Evolutionary conservation across 2,329 filamentous ascomycete genomes (phyloP).

Genomic region (Tolypocladium paradoxum): DNA sequence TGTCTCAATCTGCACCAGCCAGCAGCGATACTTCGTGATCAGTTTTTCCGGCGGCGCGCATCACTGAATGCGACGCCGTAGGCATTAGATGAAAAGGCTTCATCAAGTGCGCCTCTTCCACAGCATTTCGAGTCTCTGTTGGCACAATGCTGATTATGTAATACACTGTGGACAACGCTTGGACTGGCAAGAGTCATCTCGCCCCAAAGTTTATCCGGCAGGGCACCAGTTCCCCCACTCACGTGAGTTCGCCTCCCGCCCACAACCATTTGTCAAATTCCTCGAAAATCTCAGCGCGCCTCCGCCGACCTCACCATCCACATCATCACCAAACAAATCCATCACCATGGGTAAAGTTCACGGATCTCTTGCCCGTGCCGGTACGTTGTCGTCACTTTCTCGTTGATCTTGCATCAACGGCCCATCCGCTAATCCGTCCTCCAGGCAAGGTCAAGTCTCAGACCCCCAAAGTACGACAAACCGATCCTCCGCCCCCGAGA

Average conservation of each 20-base stretch:
- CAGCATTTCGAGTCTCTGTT: too few relatives aligned
- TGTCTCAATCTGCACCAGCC: too few relatives aligned
- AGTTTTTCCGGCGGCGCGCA: too few relatives aligned
- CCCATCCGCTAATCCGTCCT: conserved; percentile 38
- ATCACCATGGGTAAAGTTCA: conserved; percentile 82
- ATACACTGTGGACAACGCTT: neutral
- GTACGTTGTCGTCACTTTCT: conserved; percentile 22
- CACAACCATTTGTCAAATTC: conserved; percentile 29
- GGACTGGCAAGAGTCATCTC: neutral
- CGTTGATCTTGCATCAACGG: conserved; percentile 15
- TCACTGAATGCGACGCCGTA: too few relatives aligned
- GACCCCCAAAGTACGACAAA: conserved; percentile 68
- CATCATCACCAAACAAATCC: conserved; percentile 27
- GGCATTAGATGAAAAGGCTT: too few relatives aligned
- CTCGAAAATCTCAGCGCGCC: conserved; percentile 21
- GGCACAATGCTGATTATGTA: neutral
- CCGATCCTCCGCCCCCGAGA: conserved; percentile 10
- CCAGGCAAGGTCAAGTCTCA: conserved; percentile 97
- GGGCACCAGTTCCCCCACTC: conserved; percentile 20
- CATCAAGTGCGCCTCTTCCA: too few relatives aligned
- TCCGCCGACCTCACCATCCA: conserved; percentile 21
- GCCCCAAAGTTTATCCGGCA: conserved; percentile 18
- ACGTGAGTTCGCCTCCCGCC: conserved; percentile 25
- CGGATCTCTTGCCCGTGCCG: conserved; percentile 84
- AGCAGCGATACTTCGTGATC: too few relatives aligned